phyloP scores from a whole-genome alignment of 805 yeast species.

The Cyberlindnera petersonii region DNA sequence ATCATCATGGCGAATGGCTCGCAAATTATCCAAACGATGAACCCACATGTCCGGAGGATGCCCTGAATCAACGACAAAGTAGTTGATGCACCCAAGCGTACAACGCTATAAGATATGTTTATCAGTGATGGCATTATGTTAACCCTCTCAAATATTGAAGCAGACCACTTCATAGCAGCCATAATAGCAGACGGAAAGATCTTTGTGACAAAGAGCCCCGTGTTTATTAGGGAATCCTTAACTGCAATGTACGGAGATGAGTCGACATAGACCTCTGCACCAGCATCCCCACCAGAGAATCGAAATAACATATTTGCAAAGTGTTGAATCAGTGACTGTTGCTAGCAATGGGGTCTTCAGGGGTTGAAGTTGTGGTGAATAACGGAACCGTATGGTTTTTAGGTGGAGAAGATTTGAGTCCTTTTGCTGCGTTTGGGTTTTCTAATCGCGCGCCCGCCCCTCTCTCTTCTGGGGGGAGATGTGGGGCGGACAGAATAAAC shows the following conservation, averaged over 20 bases:
- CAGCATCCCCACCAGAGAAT: not conserved
- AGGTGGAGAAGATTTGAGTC: too few relatives aligned
- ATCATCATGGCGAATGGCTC: constrained; percentile 21
- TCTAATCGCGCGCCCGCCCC: too few relatives aligned
- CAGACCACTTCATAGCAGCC: not conserved
- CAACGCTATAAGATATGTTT: not conserved
- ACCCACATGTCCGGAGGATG: constrained; percentile 1
- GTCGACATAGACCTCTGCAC: not conserved
- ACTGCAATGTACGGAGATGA: constrained; percentile 2
- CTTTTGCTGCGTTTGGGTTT: too few relatives aligned
- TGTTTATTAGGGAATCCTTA: constrained; percentile 3
- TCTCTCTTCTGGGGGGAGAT: too few relatives aligned
- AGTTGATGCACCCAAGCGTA: not conserved
- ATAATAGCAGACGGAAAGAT: not conserved
- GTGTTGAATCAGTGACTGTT: too few relatives aligned
- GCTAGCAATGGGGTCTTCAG: too few relatives aligned
- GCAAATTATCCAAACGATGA: constrained; percentile 11
- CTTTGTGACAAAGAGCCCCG: constrained; percentile 1
- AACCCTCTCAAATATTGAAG: not conserved
- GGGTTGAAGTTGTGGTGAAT: too few relatives aligned
- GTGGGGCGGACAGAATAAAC: too few relatives aligned
- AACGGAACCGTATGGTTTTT: too few relatives aligned
- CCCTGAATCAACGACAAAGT: not conserved
- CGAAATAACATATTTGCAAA: too few relatives aligned
- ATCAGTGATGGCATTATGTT: constrained; percentile 2